A percentile compares a stretch with the other conserved stretches of the same genome.
phyloP scores from a whole-genome alignment of 352 stramenopile species.

The Blastocystis sp. region DNA sequence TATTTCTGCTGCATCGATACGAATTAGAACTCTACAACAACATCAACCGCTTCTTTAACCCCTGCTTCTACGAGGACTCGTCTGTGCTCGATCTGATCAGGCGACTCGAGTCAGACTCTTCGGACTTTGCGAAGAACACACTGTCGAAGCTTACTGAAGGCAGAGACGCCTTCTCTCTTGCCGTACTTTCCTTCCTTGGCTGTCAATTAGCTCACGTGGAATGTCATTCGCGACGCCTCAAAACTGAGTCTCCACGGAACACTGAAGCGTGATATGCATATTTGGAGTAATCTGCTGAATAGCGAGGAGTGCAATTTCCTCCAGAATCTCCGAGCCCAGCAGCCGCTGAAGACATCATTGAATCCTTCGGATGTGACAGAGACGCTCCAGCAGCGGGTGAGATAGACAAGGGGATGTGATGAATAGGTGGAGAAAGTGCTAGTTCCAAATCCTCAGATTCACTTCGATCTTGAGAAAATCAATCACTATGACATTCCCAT shows the following conservation, averaged over 20 bases:
- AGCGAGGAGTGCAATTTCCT: neutral
- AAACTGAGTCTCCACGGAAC: neutral
- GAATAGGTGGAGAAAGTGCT: neutral
- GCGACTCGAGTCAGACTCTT: neutral
- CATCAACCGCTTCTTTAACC: slow-evolving; percentile 8
- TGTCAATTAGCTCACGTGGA: neutral
- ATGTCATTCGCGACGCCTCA: neutral
- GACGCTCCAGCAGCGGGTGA: neutral
- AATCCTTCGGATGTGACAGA: neutral
- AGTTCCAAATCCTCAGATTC: neutral
- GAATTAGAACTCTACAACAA: slow-evolving; percentile 4
- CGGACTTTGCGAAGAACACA: neutral
- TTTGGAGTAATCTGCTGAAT: neutral
- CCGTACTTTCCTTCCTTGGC: neutral
- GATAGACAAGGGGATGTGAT: neutral
- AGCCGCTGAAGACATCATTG: neutral
- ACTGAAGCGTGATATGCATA: slow-evolving; percentile 33
- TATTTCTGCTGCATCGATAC: neutral
- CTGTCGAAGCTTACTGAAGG: neutral
- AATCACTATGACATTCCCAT: slow-evolving; percentile 24
- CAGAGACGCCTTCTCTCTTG: neutral
- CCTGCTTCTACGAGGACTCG: slow-evolving; percentile 15
- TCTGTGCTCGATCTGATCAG: neutral
- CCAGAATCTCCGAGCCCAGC: neutral
- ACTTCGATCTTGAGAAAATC: neutral